Percentiles rank a stretch among this genome's conserved stretches.
Conservation (phyloP, 441 rosid genomes). For the Manihot esculenta region DNA sequence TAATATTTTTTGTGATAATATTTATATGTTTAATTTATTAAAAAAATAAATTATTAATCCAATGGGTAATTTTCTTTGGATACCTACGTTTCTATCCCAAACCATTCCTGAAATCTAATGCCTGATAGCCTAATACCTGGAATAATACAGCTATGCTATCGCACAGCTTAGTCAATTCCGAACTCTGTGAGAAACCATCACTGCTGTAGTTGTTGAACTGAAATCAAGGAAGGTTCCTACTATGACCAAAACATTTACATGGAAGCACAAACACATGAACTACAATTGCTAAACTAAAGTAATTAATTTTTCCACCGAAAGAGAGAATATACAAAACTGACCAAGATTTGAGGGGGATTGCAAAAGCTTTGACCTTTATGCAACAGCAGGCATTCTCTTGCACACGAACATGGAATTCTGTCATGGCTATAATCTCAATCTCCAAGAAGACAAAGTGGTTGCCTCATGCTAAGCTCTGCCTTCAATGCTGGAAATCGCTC, state of each 20-base stretch:
- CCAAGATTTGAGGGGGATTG: neutral
- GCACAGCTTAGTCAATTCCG: neutral
- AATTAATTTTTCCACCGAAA: too few relatives aligned
- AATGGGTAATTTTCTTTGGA: too few relatives aligned
- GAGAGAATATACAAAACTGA: too few relatives aligned
- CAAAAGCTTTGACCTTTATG: neutral
- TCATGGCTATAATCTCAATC: conserved; percentile 39
- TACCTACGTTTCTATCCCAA: too few relatives aligned
- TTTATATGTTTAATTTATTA: too few relatives aligned
- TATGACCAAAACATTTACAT: neutral
- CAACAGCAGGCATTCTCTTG: neutral
- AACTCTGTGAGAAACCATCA: neutral
- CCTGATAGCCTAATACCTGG: too few relatives aligned
- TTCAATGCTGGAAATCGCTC: conserved; percentile 68
- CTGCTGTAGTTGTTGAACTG: too few relatives aligned
- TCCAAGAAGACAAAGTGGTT: conserved; percentile 83
- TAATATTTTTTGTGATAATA: too few relatives aligned
- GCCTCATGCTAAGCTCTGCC: conserved; percentile 96
- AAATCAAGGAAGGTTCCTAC: neutral
- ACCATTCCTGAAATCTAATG: too few relatives aligned
- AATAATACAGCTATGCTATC: too few relatives aligned
- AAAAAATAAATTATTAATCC: too few relatives aligned
- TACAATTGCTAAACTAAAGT: neutral
- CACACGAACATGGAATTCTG: neutral
- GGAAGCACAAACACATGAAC: neutral